Evolutionary conservation across 225 moss, liverwort and hornwort species (phyloP).

Genomic region (Asterella californica): DNA sequence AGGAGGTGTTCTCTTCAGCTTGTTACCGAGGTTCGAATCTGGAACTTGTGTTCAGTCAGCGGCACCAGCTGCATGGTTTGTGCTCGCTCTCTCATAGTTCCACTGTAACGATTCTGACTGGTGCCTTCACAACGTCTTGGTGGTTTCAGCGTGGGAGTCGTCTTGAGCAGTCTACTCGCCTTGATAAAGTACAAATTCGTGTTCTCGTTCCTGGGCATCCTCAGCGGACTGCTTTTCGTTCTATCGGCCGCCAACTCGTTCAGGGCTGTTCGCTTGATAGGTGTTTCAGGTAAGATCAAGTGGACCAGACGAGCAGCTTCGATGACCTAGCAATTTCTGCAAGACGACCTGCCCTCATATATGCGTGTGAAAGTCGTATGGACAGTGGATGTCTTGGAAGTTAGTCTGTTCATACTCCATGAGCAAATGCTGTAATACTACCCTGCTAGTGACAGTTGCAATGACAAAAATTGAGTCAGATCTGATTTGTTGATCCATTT

Average conservation of each 20-base stretch:
- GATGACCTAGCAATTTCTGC: not conserved
- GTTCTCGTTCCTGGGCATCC: conserved; percentile 52
- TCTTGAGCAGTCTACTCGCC: conserved; percentile 60
- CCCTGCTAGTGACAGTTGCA: too few species aligned
- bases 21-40: not conserved
- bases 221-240: conserved; percentile 70
- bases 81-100: not conserved
- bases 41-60: not conserved
- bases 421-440: too few species aligned
- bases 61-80: not conserved
- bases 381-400: too few species aligned
- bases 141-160: conserved; percentile 57
- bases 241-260: conserved; percentile 56
- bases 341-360: too few species aligned
- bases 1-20: not conserved
- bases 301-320: not conserved
- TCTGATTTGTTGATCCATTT: too few species aligned
- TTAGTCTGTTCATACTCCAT: too few species aligned
- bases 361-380: too few species aligned
- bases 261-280: conserved; percentile 60
- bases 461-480: too few species aligned
- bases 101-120: not conserved
- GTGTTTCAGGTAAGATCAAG: conserved; percentile 52
- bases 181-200: conserved; percentile 48
- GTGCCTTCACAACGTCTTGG: conserved; percentile 3